Base-by-base conservation (phyloP, 169 alveolate species). In the Theileria equi region DNA sequence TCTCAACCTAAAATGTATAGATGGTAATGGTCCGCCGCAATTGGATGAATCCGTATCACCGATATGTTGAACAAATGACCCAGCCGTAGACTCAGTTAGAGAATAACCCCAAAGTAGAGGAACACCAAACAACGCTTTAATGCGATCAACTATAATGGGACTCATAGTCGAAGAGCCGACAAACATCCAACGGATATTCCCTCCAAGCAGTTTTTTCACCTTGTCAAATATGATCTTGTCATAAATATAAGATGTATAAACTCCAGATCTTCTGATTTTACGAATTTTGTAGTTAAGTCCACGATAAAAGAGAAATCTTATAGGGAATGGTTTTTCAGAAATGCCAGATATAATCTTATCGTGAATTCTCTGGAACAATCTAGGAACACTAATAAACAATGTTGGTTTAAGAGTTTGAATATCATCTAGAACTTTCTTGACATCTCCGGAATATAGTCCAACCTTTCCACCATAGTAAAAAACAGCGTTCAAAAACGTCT, bases 311-410 rank as follows among this genome's bases (percentile, higher is more conserved):
- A 92, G 88, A 8, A 81, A 45, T 31, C 87, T 87, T 11, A 86
- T 67, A 16, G 77, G 2, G 23, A 55, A 40, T 3, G 92, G 66
- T 64, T 90, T 90, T 40, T 72, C 55, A 44, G 80, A 85, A 23
- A 90, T 81, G 32, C 88, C 88, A 41, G 80, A 73, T 76, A 80
- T 79, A 6, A 94, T 89, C 50, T 89, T 87, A 58, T 91, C 98
- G 58, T 94, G 93, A 29, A 97, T 84, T 65, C 98, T 91, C 67
- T 90, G 91, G 67, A 82, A 88, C 17, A 96, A 83, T 35, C 98
- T 91, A 0, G 99, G 99, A 17, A 97, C 99, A 21, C 96, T 84
- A 38, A 88, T 61, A 84, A 97, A 93, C 60, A 97, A 66, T 0
- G 98, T 92, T 28, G 99, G 99, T 49, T 92, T 91, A 19, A 95